Base-by-base conservation (phyloP, 345 rosid species). In the Eucalyptus virginea region DNA sequence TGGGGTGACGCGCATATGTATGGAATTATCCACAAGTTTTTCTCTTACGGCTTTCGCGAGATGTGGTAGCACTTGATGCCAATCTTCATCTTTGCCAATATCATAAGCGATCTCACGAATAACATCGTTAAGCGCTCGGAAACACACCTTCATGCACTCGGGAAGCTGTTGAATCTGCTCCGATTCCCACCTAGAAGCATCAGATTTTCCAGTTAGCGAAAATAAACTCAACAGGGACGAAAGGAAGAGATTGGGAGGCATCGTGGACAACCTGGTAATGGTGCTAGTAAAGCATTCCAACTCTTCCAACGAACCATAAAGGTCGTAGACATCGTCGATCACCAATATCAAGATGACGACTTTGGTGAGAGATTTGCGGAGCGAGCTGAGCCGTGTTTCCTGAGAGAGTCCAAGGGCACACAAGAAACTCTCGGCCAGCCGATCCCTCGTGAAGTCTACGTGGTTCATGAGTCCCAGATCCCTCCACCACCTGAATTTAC, bases 251-350 rank as follows among this genome's bases (percentile, higher is more conserved):
- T 37, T 5, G 47, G 88, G 32, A 50, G 19, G 32, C 23, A 44
- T 60, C 37, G 67, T 28, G 17, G 28, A 8, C 62, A 23, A 56
- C 62, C 62, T 9, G 6, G 62, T 23, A 56, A 56, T 56, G 62
- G 3, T 30, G 6, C 28, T 24, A 12, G 30, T 56, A 23, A 56
- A 56, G 62, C 62, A 56, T 23, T 90, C 56, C 14, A 95, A 88
- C 88, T 95, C 96, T 12, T 94, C 90, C 30, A 92, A 7, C 26
- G 95, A 93, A 58, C 95, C 97, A 88, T 92, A 95, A 51, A 94
- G 44, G 86, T 94, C 97, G 65, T 94, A 95, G 49, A 92, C 92
- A 69, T 95, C 97, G 51, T 95, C 97, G 3, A 94, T 92, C 13
- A 91, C 87, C 28, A 94, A 15, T 86, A 95, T 26, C 89, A 95